These are phyloP conservation scores for Pachysandra terminalis DNA, from an alignment of 164 flowering plant species.

Conservation along the genomic window DNA sequence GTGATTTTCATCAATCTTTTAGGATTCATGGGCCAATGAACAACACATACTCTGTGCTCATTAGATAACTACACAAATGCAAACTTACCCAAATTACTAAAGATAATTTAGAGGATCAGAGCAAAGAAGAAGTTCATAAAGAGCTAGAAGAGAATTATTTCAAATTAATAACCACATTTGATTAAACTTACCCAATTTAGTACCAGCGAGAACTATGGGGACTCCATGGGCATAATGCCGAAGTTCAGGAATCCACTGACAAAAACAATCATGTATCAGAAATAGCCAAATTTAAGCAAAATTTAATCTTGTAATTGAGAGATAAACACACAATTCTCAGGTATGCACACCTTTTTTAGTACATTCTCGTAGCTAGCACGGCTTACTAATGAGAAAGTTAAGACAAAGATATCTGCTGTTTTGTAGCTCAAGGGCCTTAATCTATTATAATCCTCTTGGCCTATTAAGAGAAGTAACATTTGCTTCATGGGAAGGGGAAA, in stretches of 20 bases:
- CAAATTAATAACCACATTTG: not conserved
- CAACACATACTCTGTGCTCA: not conserved
- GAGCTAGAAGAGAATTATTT: not conserved
- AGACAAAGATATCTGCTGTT: conserved; percentile 91
- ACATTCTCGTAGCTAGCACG: conserved; percentile 96
- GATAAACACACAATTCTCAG: conserved; percentile 1
- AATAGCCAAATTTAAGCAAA: conserved; percentile 4
- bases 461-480: conserved; percentile 30
- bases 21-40: not conserved
- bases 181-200: conserved; percentile 73
- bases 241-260: conserved; percentile 98
- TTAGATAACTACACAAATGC: not conserved
- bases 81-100: not conserved
- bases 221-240: conserved; percentile 90
- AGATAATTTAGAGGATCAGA: not conserved
- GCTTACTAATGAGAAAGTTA: conserved; percentile 91
- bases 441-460: conserved; percentile 97
- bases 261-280: conserved; percentile 18
- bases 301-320: not conserved
- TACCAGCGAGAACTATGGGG: conserved; percentile 87
- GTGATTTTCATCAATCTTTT: not conserved
- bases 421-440: conserved; percentile 96
- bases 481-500: conserved; percentile 5
- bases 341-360: conserved; percentile 65
- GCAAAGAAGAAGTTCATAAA: not conserved